Conservation (phyloP, 2,329 filamentous ascomycete genomes). For the Neonectria ditissima region DNA sequence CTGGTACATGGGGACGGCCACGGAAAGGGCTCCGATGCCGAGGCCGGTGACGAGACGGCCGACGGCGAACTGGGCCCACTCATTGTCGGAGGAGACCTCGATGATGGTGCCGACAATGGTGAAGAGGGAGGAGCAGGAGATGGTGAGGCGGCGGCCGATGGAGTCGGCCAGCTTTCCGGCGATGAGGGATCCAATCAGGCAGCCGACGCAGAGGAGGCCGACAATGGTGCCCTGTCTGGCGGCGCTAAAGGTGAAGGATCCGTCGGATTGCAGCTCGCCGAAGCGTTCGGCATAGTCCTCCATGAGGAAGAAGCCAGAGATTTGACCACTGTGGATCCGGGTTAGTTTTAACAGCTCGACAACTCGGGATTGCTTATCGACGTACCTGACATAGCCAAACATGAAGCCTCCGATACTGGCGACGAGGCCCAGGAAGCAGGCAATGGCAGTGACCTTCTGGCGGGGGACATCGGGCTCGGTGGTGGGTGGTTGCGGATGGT, state of each 20-base stretch:
- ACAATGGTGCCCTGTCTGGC: slow-evolving; percentile 72
- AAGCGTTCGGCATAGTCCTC: slow-evolving; percentile 67
- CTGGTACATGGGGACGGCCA: slow-evolving; percentile 76
- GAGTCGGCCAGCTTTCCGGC: slow-evolving; percentile 71
- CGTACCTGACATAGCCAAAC: slow-evolving; percentile 68
- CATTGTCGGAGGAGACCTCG: slow-evolving; percentile 66
- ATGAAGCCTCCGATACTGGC: slow-evolving; percentile 69
- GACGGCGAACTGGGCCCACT: slow-evolving; percentile 74
- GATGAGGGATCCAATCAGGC: slow-evolving; percentile 67
- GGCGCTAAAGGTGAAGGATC: slow-evolving; percentile 63
- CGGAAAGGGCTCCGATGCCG: slow-evolving; percentile 73
- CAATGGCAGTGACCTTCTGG: slow-evolving; percentile 54
- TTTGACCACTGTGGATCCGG: slow-evolving; percentile 61
- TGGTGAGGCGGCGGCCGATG: slow-evolving; percentile 71
- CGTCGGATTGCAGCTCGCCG: slow-evolving; percentile 55
- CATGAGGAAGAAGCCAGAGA: slow-evolving; percentile 73
- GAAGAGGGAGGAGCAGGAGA: slow-evolving; percentile 71
- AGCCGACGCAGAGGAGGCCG: slow-evolving; percentile 71
- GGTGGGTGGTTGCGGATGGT: slow-evolving; percentile 19
- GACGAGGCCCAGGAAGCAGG: slow-evolving; percentile 62
- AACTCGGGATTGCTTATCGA: background rate
- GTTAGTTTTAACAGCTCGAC: background rate
- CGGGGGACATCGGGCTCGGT: slow-evolving; percentile 22
- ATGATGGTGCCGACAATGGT: slow-evolving; percentile 74
- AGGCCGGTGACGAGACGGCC: slow-evolving; percentile 75